Evolutionary conservation across 1,284 basidiomycete genomes (phyloP).

Genomic region (Rhodotorula sp.): DNA sequence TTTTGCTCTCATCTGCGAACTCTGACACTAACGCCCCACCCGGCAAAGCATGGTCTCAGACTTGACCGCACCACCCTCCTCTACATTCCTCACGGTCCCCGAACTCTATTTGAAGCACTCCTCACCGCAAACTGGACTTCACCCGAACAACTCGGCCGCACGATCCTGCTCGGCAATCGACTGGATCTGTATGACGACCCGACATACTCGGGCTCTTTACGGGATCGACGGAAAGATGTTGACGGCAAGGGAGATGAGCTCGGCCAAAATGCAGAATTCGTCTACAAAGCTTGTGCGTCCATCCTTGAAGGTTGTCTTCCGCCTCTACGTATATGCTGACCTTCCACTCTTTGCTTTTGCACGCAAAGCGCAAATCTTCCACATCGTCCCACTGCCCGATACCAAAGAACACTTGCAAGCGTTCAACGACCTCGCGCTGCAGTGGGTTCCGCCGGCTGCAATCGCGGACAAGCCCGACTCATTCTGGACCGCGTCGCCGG

Average conservation of each 20-base stretch:
- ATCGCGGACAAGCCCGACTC: neutral
- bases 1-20: accelerated
- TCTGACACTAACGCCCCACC: too few species aligned
- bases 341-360: too few species aligned
- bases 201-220: slow-evolving; percentile 22
- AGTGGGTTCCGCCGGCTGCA: slow-evolving; percentile 17
- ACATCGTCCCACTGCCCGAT: slow-evolving; percentile 22
- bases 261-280: slow-evolving; percentile 15
- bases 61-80: slow-evolving; percentile 35
- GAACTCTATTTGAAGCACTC: slow-evolving; percentile 39
- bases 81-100: slow-evolving; percentile 44
- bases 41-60: slow-evolving; percentile 25
- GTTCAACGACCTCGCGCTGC: slow-evolving; percentile 40
- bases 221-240: neutral
- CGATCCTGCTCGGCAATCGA: slow-evolving; percentile 40
- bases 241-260: slow-evolving; percentile 9
- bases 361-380: slow-evolving; percentile 23
- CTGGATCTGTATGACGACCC: slow-evolving; percentile 42
- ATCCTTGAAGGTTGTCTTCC: neutral
- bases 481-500: neutral
- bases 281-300: slow-evolving; percentile 20
- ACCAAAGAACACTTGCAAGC: slow-evolving; percentile 34
- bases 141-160: slow-evolving; percentile 1
- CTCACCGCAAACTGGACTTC: slow-evolving; percentile 33
- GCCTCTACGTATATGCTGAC: neutral